Evolutionary conservation across 805 yeast species (phyloP), one percentile per base, ranked within the genome.

Genomic region (Saccharomyces eubayanus): DNA sequence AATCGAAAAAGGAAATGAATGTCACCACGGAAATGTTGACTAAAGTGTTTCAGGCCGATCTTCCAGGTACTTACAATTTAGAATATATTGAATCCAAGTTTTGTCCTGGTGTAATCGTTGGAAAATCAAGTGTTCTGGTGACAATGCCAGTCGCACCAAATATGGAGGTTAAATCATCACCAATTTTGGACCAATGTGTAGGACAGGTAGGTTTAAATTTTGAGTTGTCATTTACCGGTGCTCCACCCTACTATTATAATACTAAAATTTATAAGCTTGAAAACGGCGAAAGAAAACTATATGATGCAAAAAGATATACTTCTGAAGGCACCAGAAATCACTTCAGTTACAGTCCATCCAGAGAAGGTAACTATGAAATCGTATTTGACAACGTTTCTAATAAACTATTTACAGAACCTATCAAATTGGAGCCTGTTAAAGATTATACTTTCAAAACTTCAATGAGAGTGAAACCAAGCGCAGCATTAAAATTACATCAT

Each of bases 121-220:
- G 84, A n/a, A 72, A 80, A 10, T 76, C 83, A 0, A 67, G 74
- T 1, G 74, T 86, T 10, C 64, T 73, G 16, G 76, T 89, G 1
- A 81, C 89, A 0, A 71, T 72, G 31, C 85, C 87, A 5, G 77
- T 83, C 3, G 77, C 77, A 36, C 85, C 87, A 9, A 63, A 72
- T 24, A 56, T 82, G 27, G 59, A 66, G 2, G 76, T 80, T 14
- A 65, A 61, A 28, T 68, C 77, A 2, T 66, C 67, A 9, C 72
- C 92, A 2, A 81, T 92, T 2, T 74, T 82, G 28, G 98, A 92
- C 62, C 81, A 85, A 49, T 94, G 99, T 72, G 87, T 94, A 30
- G 99, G 99, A 0, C 89, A 90, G 47, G 84, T 89, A 8, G 99
- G 97, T 0, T 82, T 90, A 55, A 75, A 77, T 31, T 89, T 89